Evolutionary conservation across 2,329 filamentous ascomycete species (phyloP).

Genomic region (Laburnicola sp.): DNA sequence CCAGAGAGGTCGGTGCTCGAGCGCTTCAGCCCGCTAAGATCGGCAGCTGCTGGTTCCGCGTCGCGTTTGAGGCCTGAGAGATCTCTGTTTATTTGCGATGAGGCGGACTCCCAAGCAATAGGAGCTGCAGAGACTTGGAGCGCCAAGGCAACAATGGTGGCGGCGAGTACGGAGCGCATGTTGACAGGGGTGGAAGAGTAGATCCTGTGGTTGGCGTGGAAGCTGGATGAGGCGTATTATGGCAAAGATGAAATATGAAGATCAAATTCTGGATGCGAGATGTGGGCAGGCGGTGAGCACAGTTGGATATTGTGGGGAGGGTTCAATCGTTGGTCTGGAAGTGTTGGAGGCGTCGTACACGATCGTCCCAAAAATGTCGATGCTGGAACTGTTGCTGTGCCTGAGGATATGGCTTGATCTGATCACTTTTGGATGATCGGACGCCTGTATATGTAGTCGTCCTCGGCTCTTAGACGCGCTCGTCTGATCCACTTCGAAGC

Average conservation of each 20-base stretch:
- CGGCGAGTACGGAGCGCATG: conserved; percentile 2
- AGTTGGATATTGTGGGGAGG: not conserved
- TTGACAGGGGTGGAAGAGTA: not conserved
- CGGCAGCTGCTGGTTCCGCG: conserved; percentile 3
- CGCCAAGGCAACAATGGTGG: not conserved
- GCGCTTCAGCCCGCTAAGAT: conserved; percentile 2
- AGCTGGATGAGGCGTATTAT: not conserved
- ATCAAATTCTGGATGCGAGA: conserved; percentile 1
- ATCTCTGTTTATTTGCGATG: not conserved
- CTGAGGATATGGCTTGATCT: not conserved
- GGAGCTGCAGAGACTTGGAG: conserved; percentile 1
- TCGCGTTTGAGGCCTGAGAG: not conserved
- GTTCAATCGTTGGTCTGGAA: not conserved
- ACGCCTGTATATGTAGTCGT: conserved; percentile 1
- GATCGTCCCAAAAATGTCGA: not conserved
- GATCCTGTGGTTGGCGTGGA: not conserved
- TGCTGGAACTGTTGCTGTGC: not conserved
- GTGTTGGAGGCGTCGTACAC: conserved; percentile 3
- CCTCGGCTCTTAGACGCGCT: not conserved
- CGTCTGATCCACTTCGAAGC: conserved; percentile 1
- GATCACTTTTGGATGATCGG: not conserved
- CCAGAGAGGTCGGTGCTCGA: no score
- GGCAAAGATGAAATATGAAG: no score
- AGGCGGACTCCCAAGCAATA: not conserved
- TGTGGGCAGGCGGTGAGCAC: not conserved